Evolutionary conservation across 805 yeast species (phyloP).

Genomic region (Candida palmyrensis): DNA sequence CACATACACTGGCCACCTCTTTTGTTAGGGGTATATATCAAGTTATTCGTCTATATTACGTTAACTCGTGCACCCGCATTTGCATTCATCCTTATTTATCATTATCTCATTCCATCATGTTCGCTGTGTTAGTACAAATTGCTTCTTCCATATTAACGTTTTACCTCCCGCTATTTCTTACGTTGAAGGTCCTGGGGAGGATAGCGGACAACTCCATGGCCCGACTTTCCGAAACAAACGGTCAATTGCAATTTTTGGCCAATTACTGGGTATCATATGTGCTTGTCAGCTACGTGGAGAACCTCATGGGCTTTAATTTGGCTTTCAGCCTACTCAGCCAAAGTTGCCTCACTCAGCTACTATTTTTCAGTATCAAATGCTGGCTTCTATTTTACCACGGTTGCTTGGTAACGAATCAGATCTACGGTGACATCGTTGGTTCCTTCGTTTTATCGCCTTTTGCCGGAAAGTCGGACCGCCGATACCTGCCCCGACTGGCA

Average conservation of each 20-base stretch:
- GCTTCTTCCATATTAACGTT: conserved; percentile 1
- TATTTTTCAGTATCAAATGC: conserved; percentile 9
- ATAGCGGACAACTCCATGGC: no score
- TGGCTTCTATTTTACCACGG: conserved; percentile 23
- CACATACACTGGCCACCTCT: no score
- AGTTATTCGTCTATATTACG: no score
- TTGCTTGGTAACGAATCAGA: conserved; percentile 15
- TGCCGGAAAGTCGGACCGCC: no score
- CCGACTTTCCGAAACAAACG: not conserved
- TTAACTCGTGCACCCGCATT: no score
- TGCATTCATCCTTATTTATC: no score
- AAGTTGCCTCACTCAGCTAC: conserved; percentile 1
- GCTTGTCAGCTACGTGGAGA: conserved; percentile 9
- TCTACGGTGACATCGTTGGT: conserved; percentile 1
- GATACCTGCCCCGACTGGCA: no score
- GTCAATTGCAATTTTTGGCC: conserved; percentile 12
- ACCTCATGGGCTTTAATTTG: conserved; percentile 6
- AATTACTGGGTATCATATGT: conserved; percentile 20
- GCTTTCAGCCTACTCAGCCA: conserved; percentile 8
- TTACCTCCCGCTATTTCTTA: conserved; percentile 13
- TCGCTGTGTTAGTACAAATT: not conserved
- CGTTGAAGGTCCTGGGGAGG: conserved; percentile 14
- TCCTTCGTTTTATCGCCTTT: no score
- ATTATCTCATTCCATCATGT: no score
- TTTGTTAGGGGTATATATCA: no score